A percentile compares a stretch with the other conserved stretches of the same genome.
These are phyloP conservation scores for Geotrichum phurueaensis DNA, from an alignment of 1,139 yeast genomes.

Conservation along the genomic window DNA sequence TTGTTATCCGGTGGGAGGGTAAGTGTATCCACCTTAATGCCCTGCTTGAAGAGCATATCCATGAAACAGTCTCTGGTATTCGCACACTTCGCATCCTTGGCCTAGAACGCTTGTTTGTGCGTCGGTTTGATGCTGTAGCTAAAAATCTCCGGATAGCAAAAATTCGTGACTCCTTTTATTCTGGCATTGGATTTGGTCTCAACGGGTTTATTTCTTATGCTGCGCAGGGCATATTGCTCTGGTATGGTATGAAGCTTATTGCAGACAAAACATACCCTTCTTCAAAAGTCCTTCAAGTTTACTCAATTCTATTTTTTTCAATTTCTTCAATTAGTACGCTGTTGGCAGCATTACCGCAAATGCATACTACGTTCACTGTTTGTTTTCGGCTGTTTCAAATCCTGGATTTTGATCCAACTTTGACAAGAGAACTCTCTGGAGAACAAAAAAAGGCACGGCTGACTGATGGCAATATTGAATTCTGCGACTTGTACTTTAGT, in stretches of 20 bases:
- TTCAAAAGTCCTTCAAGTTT: conserved; percentile 57
- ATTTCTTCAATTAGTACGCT: conserved; percentile 56
- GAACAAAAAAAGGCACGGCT: conserved; percentile 10
- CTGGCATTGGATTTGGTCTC: conserved; percentile 58
- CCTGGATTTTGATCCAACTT: conserved; percentile 36
- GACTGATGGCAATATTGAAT: conserved; percentile 10
- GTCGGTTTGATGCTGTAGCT: conserved; percentile 27
- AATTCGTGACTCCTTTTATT: conserved; percentile 22
- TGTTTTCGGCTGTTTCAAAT: conserved; percentile 40
- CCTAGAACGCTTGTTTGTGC: conserved; percentile 45
- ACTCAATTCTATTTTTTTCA: conserved; percentile 69
- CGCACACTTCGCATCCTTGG: conserved; percentile 58
- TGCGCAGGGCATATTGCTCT: conserved; percentile 66
- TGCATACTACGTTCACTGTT: conserved; percentile 56
- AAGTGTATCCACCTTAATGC: conserved; percentile 54
- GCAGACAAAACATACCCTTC: conserved; percentile 50
- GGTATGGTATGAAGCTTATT: conserved; percentile 69
- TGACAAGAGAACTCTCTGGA: conserved; percentile 24
- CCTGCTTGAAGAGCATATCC: conserved; percentile 47
- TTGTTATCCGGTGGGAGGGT: conserved; percentile 53
- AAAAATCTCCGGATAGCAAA: conserved; percentile 27
- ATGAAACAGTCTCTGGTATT: conserved; percentile 55
- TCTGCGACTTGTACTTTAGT: conserved; percentile 15
- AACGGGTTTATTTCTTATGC: conserved; percentile 49
- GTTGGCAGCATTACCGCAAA: conserved; percentile 63